A percentile compares a stretch with the other conserved stretches of the same genome.
Conservation (phyloP, 1,284 basidiomycete species). For the Cryptococcus sp. region DNA sequence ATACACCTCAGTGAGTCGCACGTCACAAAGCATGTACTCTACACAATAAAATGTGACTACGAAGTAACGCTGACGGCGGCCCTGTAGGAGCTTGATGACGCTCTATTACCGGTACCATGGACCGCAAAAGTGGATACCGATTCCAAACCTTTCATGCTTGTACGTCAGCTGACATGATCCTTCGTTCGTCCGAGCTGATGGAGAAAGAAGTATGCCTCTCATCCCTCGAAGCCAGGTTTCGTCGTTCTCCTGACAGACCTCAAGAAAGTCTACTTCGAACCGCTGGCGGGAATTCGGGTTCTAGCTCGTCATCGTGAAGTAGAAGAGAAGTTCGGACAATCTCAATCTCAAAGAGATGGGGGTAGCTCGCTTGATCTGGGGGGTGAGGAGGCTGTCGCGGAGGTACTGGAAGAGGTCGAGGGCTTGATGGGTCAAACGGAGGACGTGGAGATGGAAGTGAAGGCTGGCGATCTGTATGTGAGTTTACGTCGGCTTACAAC, state of each 20-base stretch:
- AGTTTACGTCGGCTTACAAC: not conserved
- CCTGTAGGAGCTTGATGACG: slow-evolving; percentile 21
- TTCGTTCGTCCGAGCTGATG: not conserved
- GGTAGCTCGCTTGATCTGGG: slow-evolving; percentile 5
- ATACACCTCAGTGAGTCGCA: too few relatives aligned
- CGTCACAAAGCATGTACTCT: too few relatives aligned
- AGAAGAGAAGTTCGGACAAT: not conserved
- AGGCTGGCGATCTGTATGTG: slow-evolving; percentile 29
- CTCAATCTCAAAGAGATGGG: slow-evolving; percentile 1
- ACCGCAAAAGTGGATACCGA: slow-evolving; percentile 12
- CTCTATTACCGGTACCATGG: slow-evolving; percentile 28
- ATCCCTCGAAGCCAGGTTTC: slow-evolving; percentile 30
- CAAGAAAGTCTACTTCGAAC: not conserved
- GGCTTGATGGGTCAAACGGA: slow-evolving; percentile 17
- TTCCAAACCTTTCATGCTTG: slow-evolving; percentile 19
- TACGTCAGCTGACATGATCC: slow-evolving; percentile 3
- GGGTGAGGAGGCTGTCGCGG: slow-evolving; percentile 6
- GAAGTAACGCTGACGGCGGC: too few relatives aligned
- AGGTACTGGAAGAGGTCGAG: slow-evolving; percentile 11
- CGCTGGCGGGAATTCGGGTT: not conserved
- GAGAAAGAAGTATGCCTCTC: slow-evolving; percentile 30
- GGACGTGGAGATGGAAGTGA: slow-evolving; percentile 16
- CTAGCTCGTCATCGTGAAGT: slow-evolving; percentile 2
- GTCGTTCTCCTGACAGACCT: slow-evolving; percentile 22
- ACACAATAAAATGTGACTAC: too few relatives aligned